Evolutionary conservation across 2,329 filamentous ascomycete species (phyloP), one percentile per base, ranked within the genome.

Genomic region (Aureobasidium subglaciale): DNA sequence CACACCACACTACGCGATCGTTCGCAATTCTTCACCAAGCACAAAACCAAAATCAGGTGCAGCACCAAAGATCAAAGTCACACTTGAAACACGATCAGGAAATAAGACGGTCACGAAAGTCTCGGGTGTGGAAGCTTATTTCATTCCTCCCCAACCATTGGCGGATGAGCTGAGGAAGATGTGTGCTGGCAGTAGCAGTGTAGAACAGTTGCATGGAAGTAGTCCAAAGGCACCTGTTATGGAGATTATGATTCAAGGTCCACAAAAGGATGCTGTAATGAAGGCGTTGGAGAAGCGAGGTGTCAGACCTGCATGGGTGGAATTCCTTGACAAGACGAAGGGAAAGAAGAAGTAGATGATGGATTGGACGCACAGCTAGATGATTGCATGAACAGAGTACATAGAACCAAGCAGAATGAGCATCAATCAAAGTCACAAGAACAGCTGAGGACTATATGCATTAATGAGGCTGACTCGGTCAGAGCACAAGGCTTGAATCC

Each of bases 231-330:
- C 79, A 2, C 81, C 82, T 0, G 72, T 85, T 2, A 79, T 86
- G 78, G 84, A 87, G 66, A 78, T 87, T 18, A 75, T 85, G 70
- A 77, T 87, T 3, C 84, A 87, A 63, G 84, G 84, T 1, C 82
- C 84, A 58, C 84, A 87, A 70, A 78, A 77, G 56, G 78, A 80
- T 59, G 79, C 78, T 15, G 73, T 87, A 16, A 71, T 83, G 43
- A 80, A 78, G 62, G 80, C 82, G 25, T 66, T 87, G 61, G 76
- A 76, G 58, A 78, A 75, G 64, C 75, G 82, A 58, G 84, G 84
- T 0, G 72, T 87, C 4, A 75, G 75, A 56, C 72, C 69, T 57
- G 75, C 78, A 59, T 86, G 82, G 80, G 73, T 87, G 25, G 80
- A 84, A 41, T 71, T 85, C n/a, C 68, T 83, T 56, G 84, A 87